Evolutionary conservation across 2,329 filamentous ascomycete genomes (phyloP).

Genomic region (Aspergillus sp.): DNA sequence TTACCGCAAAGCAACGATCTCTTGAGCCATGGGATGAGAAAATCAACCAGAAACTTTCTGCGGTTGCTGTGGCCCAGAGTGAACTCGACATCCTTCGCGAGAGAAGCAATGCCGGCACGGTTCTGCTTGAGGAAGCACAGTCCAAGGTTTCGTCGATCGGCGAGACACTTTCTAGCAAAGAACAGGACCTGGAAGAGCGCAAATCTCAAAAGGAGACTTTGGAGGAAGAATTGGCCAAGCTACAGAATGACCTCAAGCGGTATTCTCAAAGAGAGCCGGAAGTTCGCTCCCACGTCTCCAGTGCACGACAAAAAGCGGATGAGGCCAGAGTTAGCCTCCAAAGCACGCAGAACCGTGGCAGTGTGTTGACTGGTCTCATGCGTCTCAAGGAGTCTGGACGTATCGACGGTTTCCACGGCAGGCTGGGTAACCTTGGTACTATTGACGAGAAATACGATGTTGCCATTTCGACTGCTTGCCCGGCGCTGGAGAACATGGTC

Average conservation of each 20-base stretch:
- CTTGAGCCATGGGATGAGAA: constrained; percentile 95
- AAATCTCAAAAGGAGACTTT: constrained; percentile 63
- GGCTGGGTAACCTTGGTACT: constrained; percentile 84
- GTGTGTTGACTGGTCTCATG: constrained; percentile 85
- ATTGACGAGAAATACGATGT: constrained; percentile 94
- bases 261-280: constrained; percentile 71
- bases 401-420: constrained; percentile 93
- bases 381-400: constrained; percentile 90
- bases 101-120: constrained; percentile 76
- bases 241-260: constrained; percentile 64
- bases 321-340: constrained; percentile 87
- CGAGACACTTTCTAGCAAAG: constrained; percentile 61
- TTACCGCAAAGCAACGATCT: constrained; percentile 83
- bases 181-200: constrained; percentile 65
- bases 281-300: constrained; percentile 75
- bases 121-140: constrained; percentile 74
- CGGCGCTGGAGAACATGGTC: constrained; percentile 87
- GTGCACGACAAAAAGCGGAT: constrained; percentile 86
- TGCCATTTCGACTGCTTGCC: constrained; percentile 95
- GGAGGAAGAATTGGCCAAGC: constrained; percentile 64
- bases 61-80: constrained; percentile 88
- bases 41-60: constrained; percentile 91
- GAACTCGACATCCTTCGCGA: constrained; percentile 87
- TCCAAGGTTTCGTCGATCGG: constrained; percentile 68
- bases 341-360: constrained; percentile 84